These are phyloP conservation scores for Cercophora sp. DNA, from an alignment of 495 filamentous ascomycete species.

Conservation along the genomic window DNA sequence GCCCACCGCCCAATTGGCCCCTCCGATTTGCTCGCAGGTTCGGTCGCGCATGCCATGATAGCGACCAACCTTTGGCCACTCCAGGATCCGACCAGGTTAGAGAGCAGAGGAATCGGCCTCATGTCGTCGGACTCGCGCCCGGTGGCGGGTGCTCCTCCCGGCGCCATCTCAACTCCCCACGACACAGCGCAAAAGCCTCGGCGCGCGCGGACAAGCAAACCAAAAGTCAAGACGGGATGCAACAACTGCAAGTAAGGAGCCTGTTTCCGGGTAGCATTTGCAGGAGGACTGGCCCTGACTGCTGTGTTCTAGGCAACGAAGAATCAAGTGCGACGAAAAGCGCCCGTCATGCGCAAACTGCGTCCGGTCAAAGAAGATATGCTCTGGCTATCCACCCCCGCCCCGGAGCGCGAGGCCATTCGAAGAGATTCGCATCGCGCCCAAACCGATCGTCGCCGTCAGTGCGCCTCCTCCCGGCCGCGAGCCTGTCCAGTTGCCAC, in stretches of 20 bases:
- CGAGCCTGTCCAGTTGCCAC: conserved; percentile 22
- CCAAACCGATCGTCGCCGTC: conserved; percentile 31
- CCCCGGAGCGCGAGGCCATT: conserved; percentile 37
- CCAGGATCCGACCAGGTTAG: background rate
- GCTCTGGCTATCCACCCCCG: conserved; percentile 51
- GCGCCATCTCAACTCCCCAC: background rate
- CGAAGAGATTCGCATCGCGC: conserved; percentile 42
- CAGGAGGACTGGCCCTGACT: background rate
- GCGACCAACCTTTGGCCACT: conserved; percentile 1
- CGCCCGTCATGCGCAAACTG: conserved; percentile 58
- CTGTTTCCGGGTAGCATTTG: background rate
- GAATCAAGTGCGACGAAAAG: conserved; percentile 65
- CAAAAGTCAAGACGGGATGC: conserved; percentile 54
- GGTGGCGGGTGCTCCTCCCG: conserved; percentile 4
- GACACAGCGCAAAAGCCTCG: conserved; percentile 26
- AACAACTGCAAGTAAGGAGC: conserved; percentile 51
- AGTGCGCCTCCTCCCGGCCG: conserved; percentile 21
- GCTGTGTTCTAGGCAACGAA: conserved; percentile 43
- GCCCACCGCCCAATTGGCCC: conserved; percentile 3
- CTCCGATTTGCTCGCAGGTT: background rate
- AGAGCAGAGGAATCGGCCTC: background rate
- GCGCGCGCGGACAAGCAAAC: conserved; percentile 42
- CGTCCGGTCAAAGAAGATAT: conserved; percentile 44
- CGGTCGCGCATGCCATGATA: conserved; percentile 8
- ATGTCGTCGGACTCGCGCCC: conserved; percentile 9